Conservation (phyloP, 2,329 filamentous ascomycete species). For the Daldinia sp. region DNA sequence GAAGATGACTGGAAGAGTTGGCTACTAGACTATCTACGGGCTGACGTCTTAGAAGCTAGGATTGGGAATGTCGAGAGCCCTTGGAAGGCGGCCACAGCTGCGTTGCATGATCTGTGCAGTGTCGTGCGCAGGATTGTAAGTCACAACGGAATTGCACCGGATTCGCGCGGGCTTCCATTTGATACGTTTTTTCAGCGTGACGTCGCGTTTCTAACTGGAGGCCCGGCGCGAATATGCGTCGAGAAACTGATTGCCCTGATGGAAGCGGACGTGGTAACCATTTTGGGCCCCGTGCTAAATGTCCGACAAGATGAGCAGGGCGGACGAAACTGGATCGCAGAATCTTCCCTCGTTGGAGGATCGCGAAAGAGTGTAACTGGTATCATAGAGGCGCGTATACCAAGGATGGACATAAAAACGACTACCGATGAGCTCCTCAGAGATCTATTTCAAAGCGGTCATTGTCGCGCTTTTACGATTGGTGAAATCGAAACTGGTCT, state of each 20-base stretch:
- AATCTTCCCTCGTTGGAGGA: neutral
- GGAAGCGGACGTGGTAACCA: neutral
- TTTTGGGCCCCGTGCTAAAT: neutral
- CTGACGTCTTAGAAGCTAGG: neutral
- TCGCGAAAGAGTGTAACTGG: neutral
- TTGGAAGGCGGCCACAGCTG: neutral
- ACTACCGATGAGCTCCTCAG: neutral
- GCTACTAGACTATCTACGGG: neutral
- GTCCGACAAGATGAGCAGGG: neutral
- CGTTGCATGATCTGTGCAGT: neutral
- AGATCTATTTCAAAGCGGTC: neutral
- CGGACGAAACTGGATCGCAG: neutral
- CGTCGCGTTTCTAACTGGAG: neutral
- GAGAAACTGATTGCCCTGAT: neutral
- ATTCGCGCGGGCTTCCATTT: neutral
- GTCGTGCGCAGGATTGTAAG: neutral
- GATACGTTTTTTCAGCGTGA: neutral
- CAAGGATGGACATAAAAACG: neutral
- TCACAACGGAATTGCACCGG: neutral
- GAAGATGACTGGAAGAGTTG: neutral
- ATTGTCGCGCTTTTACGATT: neutral
- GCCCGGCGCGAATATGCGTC: neutral
- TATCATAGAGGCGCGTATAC: neutral
- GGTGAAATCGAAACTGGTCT: neutral
- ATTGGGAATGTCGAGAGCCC: neutral